Conservation (phyloP, 495 filamentous ascomycete genomes). For the Penicillium herquei region DNA sequence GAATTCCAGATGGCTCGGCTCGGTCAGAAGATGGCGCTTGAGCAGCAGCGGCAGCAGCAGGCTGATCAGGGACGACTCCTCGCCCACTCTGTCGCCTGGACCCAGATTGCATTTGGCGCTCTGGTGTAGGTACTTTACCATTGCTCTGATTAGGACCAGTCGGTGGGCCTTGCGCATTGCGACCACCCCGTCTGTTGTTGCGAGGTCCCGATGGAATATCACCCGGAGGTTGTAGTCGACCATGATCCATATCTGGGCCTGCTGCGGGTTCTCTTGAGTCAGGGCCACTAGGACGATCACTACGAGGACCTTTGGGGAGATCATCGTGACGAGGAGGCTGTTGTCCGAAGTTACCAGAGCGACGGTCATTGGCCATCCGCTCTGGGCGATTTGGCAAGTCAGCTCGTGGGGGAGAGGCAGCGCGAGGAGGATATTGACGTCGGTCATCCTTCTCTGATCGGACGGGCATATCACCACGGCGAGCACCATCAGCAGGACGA, state of each 20-base stretch:
- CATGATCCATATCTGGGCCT: slow-evolving; percentile 52
- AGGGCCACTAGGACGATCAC: slow-evolving; percentile 23
- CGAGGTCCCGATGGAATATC: slow-evolving; percentile 74
- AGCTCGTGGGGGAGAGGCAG: slow-evolving; percentile 29
- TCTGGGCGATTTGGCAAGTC: slow-evolving; percentile 40
- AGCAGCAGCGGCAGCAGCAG: slow-evolving; percentile 13
- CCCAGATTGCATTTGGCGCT: slow-evolving; percentile 39
- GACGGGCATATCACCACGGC: slow-evolving; percentile 28
- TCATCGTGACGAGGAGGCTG: slow-evolving; percentile 31
- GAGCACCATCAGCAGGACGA: slow-evolving; percentile 28
- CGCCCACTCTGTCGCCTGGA: slow-evolving; percentile 37
- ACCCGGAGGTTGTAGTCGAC: slow-evolving; percentile 51
- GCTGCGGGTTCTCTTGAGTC: slow-evolving; percentile 29
- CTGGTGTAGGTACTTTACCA: slow-evolving; percentile 22
- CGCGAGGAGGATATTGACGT: slow-evolving; percentile 24
- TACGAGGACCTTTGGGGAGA: slow-evolving; percentile 41
- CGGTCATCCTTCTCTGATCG: slow-evolving; percentile 40
- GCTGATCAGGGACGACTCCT: slow-evolving; percentile 20
- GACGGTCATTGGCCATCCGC: slow-evolving; percentile 38
- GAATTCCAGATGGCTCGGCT: slow-evolving; percentile 40
- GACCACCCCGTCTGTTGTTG: slow-evolving; percentile 25
- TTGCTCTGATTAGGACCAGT: slow-evolving; percentile 20
- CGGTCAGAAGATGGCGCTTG: slow-evolving; percentile 25
- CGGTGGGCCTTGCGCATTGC: slow-evolving; percentile 31
- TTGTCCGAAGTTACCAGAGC: slow-evolving; percentile 23